Evolutionary conservation across 2,329 filamentous ascomycete species (phyloP), one percentile per base, ranked within the genome.

Genomic region (Fusarium sulawesiense): DNA sequence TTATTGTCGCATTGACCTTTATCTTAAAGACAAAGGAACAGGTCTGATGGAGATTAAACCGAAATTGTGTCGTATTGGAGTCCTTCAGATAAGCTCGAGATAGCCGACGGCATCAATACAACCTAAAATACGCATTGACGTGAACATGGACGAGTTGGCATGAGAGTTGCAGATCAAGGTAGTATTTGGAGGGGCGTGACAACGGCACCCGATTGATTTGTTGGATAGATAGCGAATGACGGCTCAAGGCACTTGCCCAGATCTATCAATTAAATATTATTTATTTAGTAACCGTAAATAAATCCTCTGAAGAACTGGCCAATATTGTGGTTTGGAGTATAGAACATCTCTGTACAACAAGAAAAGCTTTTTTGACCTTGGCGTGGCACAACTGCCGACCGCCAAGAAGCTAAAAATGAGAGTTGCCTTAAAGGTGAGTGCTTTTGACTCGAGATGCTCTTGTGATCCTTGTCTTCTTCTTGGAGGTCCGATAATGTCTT

Each of bases 181-280:
- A 16, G 61, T 37, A 64, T 64, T 59, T 37, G 21, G 21, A 44
- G 47, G 60, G 25, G 51, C 60, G 60, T 64, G 60, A 64, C 29
- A 18, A 7, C 7, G n/a, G 32, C 60, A 64, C 61, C 60, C 21
- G 61, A 37, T 54, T 37, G 1, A 4, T 30, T 14, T 42, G 6
- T 12, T 42, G 11, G 30, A 7, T 7, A 16, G 1, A n/a, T 11
- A 42, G n/a, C n/a, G 51, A 50, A 37, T 30, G 30, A 23, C 23
- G 16, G 21, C 7, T 23, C 6, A 14, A 8, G 2, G 20, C 6
- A 14, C n/a, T 37, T 5, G 9, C 11, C n/a, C 21, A 20, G 2
- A 14, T 42, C 3, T 47, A 13, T 1, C 29, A 18, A 9, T 14
- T 6, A 2, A 7, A 3, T 3, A 23, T 1, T 2, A 30, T 13